A percentile compares a stretch with the other conserved stretches of the same genome.
These are phyloP conservation scores for Multifurca ochricompacta DNA, from an alignment of 768 basidiomycete genomes.

Conservation along the genomic window DNA sequence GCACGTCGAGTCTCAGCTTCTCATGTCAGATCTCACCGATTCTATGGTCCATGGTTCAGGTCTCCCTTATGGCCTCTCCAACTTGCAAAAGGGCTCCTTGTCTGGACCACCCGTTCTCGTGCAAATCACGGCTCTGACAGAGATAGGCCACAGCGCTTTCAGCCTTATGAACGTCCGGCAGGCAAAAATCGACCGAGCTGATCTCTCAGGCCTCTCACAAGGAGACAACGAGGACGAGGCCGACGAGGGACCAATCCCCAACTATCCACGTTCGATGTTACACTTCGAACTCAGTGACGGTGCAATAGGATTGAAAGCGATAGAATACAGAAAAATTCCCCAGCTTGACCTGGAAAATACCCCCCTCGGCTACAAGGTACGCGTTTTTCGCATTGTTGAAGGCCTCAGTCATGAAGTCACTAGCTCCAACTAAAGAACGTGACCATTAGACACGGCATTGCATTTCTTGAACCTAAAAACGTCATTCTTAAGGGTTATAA, in stretches of 20 bases:
- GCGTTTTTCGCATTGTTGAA: neutral
- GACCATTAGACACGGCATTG: constrained; percentile 58
- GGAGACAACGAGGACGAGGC: constrained; percentile 45
- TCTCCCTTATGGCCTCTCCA: constrained; percentile 40
- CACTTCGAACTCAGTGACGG: constrained; percentile 75
- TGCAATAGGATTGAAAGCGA: constrained; percentile 52
- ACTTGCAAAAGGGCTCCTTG: constrained; percentile 31
- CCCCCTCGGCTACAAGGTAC: constrained; percentile 76
- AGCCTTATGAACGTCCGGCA: constrained; percentile 62
- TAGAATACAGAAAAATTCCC: constrained; percentile 67
- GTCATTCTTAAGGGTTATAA: constrained; percentile 52
- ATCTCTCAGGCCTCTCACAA: constrained; percentile 38
- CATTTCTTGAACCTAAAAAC: constrained; percentile 67
- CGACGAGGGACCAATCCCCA: constrained; percentile 70
- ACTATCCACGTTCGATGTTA: constrained; percentile 77
- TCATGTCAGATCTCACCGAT: constrained; percentile 63
- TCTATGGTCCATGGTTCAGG: constrained; percentile 69
- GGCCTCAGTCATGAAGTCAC: neutral
- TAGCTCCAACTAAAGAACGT: constrained; percentile 69
- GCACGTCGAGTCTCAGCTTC: constrained; percentile 55
- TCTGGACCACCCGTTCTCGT: constrained; percentile 53
- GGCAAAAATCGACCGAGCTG: constrained; percentile 52
- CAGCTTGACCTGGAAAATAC: constrained; percentile 67
- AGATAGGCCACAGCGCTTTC: constrained; percentile 81
- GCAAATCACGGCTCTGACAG: constrained; percentile 70